Percentiles rank a stretch among this genome's conserved stretches.
These are phyloP conservation scores for Fusarium penzigii DNA, from an alignment of 2,329 filamentous ascomycete species.

Conservation along the genomic window DNA sequence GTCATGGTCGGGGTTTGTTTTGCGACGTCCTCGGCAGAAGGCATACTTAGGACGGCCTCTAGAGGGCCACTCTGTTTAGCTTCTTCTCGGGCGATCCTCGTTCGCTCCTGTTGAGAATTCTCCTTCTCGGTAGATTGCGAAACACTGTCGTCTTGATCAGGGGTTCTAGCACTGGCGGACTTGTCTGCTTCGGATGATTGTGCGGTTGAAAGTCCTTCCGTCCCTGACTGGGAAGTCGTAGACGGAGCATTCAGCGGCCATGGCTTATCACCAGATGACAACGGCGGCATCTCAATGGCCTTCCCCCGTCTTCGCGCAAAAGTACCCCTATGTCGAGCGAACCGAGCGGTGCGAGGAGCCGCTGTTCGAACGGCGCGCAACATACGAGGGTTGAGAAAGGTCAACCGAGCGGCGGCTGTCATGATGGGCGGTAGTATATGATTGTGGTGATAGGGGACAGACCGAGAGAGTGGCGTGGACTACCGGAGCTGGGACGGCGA, in stretches of 20 bases:
- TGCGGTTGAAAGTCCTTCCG: not conserved
- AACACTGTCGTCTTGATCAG: not conserved
- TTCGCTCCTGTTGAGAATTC: constrained; percentile 17
- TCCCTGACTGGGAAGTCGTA: constrained; percentile 3
- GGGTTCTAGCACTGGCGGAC: not conserved
- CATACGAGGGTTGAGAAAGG: constrained; percentile 69
- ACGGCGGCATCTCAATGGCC: constrained; percentile 55
- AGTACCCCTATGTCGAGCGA: constrained; percentile 42
- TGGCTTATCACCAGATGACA: constrained; percentile 19
- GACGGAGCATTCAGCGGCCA: constrained; percentile 19
- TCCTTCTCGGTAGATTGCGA: constrained; percentile 9
- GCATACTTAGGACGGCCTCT: constrained; percentile 52
- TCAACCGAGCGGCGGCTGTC: constrained; percentile 64
- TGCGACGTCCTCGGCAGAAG: constrained; percentile 40
- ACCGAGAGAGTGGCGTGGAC: constrained; percentile 5
- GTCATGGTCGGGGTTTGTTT: constrained; percentile 66
- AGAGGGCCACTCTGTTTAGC: constrained; percentile 49
- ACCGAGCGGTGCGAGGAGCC: constrained; percentile 41
- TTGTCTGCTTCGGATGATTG: not conserved
- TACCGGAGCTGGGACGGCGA: constrained; percentile 13
- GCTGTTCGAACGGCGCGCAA: constrained; percentile 49
- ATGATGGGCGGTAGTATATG: constrained; percentile 41
- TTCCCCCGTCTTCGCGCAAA: constrained; percentile 61
- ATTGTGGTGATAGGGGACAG: not conserved
- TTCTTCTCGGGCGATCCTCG: constrained; percentile 36